These are phyloP conservation scores for Mallotus repandus DNA, from an alignment of 441 rosid genomes.

Conservation along the genomic window DNA sequence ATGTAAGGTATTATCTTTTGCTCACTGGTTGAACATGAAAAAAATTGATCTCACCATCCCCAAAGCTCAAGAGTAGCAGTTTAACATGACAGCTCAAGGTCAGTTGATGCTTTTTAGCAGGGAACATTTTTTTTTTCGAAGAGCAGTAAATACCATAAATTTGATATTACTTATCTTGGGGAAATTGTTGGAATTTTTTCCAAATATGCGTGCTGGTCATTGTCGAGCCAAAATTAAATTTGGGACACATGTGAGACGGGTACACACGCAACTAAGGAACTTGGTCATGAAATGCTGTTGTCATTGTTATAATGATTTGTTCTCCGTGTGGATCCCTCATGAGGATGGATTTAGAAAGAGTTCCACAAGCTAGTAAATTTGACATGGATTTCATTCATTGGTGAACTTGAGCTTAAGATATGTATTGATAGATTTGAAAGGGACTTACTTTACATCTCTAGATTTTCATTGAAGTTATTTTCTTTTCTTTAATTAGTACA, in stretches of 20 bases:
- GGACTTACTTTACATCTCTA: not conserved
- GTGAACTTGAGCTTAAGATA: conserved; percentile 1
- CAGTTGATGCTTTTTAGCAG: not conserved
- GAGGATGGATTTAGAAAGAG: not conserved
- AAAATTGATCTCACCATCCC: not conserved
- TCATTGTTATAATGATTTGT: not conserved
- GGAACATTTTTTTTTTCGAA: not conserved
- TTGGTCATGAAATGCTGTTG: not conserved
- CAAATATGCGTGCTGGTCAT: not conserved
- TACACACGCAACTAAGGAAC: not conserved
- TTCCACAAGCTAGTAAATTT: not conserved
- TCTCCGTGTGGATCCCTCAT: not conserved
- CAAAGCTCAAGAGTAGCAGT: not conserved
- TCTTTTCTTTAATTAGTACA: not conserved
- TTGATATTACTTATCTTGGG: not conserved
- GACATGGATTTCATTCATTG: conserved; percentile 8
- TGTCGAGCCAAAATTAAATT: not conserved
- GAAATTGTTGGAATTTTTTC: not conserved
- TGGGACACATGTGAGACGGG: not conserved
- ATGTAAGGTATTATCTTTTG: not conserved
- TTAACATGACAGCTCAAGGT: not conserved
- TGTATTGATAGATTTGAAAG: conserved; percentile 9
- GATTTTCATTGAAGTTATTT: not conserved
- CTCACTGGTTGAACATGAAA: not conserved
- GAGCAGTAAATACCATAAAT: not conserved